A percentile compares a stretch with the other conserved stretches of the same genome.
phyloP scores from a whole-genome alignment of 116 monocot species.

The Cymodocea nodosa region DNA sequence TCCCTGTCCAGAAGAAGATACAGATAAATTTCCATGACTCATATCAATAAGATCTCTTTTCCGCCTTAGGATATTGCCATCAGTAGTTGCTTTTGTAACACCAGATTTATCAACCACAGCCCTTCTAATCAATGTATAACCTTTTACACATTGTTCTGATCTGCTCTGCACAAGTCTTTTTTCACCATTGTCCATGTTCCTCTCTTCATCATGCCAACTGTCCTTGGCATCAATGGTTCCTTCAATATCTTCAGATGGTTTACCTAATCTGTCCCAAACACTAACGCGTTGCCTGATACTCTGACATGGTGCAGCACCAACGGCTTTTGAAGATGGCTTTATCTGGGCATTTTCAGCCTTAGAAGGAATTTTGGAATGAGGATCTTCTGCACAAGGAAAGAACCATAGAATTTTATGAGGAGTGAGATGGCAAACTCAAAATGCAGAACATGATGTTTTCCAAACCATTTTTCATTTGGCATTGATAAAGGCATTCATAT shows the following conservation, averaged over 20 bases:
- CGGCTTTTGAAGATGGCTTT: slow-evolving; percentile 16
- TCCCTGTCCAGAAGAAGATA: slow-evolving; percentile 14
- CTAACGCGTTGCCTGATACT: slow-evolving; percentile 29
- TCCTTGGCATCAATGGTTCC: slow-evolving; percentile 1
- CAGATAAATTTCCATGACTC: slow-evolving; percentile 11
- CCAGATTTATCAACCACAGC: not conserved
- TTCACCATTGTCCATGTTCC: slow-evolving; percentile 6
- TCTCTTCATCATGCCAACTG: slow-evolving; percentile 6
- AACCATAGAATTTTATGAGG: slow-evolving; percentile 2
- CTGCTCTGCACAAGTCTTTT: slow-evolving; percentile 12
- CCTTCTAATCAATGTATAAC: not conserved
- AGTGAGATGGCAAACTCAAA: not conserved
- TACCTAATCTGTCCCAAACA: slow-evolving; percentile 93
- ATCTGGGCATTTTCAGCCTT: slow-evolving; percentile 8
- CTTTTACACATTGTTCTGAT: slow-evolving; percentile 2
- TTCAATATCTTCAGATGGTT: slow-evolving; percentile 26
- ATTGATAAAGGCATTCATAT: not conserved
- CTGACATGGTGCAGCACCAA: slow-evolving; percentile 16
- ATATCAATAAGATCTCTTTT: slow-evolving; percentile 25
- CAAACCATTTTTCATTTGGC: not conserved
- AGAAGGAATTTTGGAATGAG: slow-evolving; percentile 5
- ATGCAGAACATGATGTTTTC: not conserved
- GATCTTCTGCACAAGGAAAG: slow-evolving; percentile 35
- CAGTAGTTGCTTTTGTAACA: not conserved
- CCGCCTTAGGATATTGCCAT: slow-evolving; percentile 5